Evolutionary conservation across 192 early-diverging fungal genomes (phyloP).

Genomic region (Podila verticillata): DNA sequence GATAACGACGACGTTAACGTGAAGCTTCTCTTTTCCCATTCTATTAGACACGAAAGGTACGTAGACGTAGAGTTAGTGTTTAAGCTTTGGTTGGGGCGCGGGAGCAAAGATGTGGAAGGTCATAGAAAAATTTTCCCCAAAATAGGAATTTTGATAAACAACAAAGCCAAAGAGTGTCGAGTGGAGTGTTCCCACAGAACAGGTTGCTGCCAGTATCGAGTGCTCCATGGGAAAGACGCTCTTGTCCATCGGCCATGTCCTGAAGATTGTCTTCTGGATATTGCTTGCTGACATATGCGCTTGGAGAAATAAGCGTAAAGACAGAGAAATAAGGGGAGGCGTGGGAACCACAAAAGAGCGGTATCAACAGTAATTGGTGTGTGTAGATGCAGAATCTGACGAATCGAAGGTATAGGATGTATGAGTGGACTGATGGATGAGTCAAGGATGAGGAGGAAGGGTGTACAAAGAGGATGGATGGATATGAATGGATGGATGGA

Average conservation of each 20-base stretch:
- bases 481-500: slow-evolving; percentile 4
- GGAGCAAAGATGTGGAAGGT: background rate
- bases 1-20: slow-evolving; percentile 93
- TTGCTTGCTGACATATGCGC: too few species aligned
- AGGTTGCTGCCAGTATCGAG: too few species aligned
- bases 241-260: too few species aligned
- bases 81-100: background rate
- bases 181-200: too few species aligned
- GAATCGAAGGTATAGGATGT: too few species aligned
- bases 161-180: background rate
- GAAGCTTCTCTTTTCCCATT: slow-evolving; percentile 83
- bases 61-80: background rate
- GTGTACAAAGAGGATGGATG: background rate
- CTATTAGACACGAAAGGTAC: background rate
- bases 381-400: background rate
- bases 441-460: background rate
- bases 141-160: background rate
- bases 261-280: too few species aligned
- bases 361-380: too few species aligned
- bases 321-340: too few species aligned
- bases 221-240: too few species aligned
- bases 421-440: background rate
- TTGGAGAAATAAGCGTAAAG: too few species aligned
- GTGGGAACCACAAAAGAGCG: too few species aligned
- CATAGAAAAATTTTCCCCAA: background rate